Evolutionary conservation across 176 grass and related monocot genomes (phyloP), one percentile per base, ranked within the genome.

Genomic region (Cenchrus fungigraminus): DNA sequence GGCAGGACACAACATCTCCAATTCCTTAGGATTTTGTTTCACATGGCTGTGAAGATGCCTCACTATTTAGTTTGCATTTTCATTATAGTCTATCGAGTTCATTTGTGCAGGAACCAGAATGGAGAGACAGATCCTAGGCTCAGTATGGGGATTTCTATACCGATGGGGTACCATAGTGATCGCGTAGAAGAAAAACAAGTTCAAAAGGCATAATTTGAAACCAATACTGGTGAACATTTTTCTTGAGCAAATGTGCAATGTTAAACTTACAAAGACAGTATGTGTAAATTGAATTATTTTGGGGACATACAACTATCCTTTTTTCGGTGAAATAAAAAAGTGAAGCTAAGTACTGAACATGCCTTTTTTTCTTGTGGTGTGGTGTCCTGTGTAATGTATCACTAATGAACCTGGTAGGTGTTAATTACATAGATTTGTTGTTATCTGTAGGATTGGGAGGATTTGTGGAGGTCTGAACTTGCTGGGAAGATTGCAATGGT

Each of bases 121-220:
- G 97, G 97, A 80, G 93, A 98, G 17, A 71, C 90, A 37, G 93
- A 98, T 92, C 76, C 97, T 74, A 91, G 96, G 96, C 42, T 61
- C 57, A 58, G 77, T 95, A 89, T 94, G 91, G 89, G 96, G 83
- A 9, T 83, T 77, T 86, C 97, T 93, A 40, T 98, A 98, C 52
- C 85, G 93, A 78, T 98, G 91, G 91, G 93, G 97, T 75, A 94
- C 91, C 1, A 49, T 98, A 79, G 90, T 92, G 79, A 98, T 98
- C 89, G 93, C 93, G 16, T 98, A 98, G 87, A 98, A 95, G 87
- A 95, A 92, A 91, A 91, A 86, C 60, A 94, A 94, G 86, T 98
- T 98, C 68, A 92, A 68, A 81, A 89, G 88, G 71, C 91, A 95
- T 53, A 95, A 94, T 74, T 58, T 98, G 74, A 91, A 87, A 57